Evolutionary conservation across 2,329 filamentous ascomycete genomes (phyloP).

Genomic region (Fusarium udum): DNA sequence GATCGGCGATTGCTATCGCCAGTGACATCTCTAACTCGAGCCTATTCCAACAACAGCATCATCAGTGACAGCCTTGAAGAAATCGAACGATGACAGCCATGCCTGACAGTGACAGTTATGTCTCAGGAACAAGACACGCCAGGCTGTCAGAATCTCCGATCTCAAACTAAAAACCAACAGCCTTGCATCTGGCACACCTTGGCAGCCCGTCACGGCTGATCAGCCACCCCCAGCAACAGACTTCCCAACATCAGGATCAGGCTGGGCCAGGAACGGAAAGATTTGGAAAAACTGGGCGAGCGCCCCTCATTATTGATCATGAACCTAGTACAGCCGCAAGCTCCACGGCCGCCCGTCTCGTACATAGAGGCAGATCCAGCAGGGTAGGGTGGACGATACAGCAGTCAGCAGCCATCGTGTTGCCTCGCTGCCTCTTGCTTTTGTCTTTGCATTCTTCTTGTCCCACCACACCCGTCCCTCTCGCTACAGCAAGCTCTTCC

Average conservation of each 20-base stretch:
- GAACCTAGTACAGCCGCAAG: constrained; percentile 34
- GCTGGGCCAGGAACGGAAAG: constrained; percentile 15
- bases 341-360: constrained; percentile 19
- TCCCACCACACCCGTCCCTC: constrained; percentile 30
- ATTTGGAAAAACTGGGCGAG: constrained; percentile 37
- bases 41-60: constrained; percentile 6
- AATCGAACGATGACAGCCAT: not conserved
- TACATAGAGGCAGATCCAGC: constrained; percentile 29
- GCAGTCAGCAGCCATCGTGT: constrained; percentile 31
- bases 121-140: constrained; percentile 16
- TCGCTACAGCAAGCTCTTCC: constrained; percentile 44
- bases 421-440: constrained; percentile 16
- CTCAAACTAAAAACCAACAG: constrained; percentile 10
- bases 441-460: constrained; percentile 1
- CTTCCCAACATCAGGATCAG: constrained; percentile 2
- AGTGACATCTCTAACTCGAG: constrained; percentile 4
- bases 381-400: constrained; percentile 32
- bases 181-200: constrained; percentile 19
- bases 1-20: constrained; percentile 16
- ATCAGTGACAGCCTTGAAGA: not conserved
- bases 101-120: constrained; percentile 8
- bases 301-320: constrained; percentile 40
- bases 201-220: constrained; percentile 7
- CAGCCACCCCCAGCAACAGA: constrained; percentile 11
- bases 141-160: constrained; percentile 3